Percentiles rank a stretch among this genome's conserved stretches.
Evolutionary conservation across 1,284 basidiomycete species (phyloP).

Genomic region (Boletus sp.): DNA sequence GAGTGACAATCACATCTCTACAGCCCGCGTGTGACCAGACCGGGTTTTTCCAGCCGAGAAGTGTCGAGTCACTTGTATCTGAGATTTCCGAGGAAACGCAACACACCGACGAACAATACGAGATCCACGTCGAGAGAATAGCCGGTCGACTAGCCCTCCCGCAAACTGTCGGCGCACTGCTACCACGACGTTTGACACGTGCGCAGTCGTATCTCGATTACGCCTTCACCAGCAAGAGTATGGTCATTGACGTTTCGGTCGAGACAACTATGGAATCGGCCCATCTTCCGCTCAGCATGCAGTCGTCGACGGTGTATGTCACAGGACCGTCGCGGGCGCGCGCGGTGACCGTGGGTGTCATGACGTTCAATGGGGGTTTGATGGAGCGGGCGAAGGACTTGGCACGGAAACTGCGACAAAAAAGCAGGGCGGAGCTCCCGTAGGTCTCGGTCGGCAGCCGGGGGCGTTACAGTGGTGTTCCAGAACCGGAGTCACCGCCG

Average conservation of each 20-base stretch:
- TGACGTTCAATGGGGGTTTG: constrained; percentile 41
- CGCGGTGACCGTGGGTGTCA: constrained; percentile 45
- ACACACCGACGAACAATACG: constrained; percentile 51
- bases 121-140: constrained; percentile 62
- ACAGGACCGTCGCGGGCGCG: constrained; percentile 41
- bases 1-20: constrained; percentile 23
- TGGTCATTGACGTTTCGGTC: constrained; percentile 62
- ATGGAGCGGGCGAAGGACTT: constrained; percentile 54
- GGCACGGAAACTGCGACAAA: constrained; percentile 53
- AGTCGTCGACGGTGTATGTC: constrained; percentile 45
- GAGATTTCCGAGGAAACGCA: constrained; percentile 43
- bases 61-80: constrained; percentile 56
- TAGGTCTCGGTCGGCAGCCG: constrained; percentile 9
- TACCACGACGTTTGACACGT: constrained; percentile 58
- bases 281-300: constrained; percentile 36
- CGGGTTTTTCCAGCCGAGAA: constrained; percentile 44
- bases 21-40: constrained; percentile 16
- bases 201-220: constrained; percentile 50
- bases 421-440: constrained; percentile 39
- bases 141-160: constrained; percentile 53
- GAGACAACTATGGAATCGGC: constrained; percentile 55
- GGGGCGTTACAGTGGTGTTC: constrained; percentile 28
- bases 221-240: constrained; percentile 35
- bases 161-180: constrained; percentile 50
- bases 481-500: constrained; percentile 11